These are phyloP conservation scores for Blastocystis sp. DNA, from an alignment of 352 stramenopile species.

Conservation along the genomic window DNA sequence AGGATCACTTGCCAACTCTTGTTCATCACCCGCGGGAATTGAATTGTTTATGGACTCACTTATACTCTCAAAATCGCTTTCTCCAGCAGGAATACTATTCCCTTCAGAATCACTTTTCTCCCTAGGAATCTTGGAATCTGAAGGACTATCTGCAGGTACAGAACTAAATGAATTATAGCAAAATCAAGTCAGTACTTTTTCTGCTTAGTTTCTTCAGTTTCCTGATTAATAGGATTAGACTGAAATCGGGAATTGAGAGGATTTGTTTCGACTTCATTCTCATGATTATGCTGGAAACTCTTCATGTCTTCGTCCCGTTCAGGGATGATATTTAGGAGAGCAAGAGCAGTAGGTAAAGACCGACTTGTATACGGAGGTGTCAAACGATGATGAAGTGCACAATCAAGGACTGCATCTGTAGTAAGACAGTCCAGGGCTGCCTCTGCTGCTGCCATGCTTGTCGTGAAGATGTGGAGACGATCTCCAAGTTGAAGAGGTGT, in stretches of 20 bases:
- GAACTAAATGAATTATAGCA: too few relatives aligned
- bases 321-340: slow-evolving; percentile 29
- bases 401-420: background rate
- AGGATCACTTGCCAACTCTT: background rate
- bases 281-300: background rate
- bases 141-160: too few relatives aligned
- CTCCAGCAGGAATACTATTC: background rate
- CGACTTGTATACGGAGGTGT: background rate
- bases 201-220: too few relatives aligned
- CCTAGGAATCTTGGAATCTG: too few relatives aligned
- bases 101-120: too few relatives aligned
- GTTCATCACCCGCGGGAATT: background rate
- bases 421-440: background rate
- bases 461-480: slow-evolving; percentile 22
- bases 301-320: background rate
- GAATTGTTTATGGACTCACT: background rate
- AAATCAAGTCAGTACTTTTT: too few relatives aligned
- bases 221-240: too few relatives aligned
- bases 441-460: background rate
- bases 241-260: too few relatives aligned
- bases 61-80: background rate
- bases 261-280: too few relatives aligned
- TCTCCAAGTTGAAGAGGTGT: background rate
- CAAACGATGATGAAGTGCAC: background rate
- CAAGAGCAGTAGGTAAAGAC: background rate